These are phyloP conservation scores for Tilletiopsis washingtonensis DNA, from an alignment of 1,284 basidiomycete genomes.

Conservation along the genomic window DNA sequence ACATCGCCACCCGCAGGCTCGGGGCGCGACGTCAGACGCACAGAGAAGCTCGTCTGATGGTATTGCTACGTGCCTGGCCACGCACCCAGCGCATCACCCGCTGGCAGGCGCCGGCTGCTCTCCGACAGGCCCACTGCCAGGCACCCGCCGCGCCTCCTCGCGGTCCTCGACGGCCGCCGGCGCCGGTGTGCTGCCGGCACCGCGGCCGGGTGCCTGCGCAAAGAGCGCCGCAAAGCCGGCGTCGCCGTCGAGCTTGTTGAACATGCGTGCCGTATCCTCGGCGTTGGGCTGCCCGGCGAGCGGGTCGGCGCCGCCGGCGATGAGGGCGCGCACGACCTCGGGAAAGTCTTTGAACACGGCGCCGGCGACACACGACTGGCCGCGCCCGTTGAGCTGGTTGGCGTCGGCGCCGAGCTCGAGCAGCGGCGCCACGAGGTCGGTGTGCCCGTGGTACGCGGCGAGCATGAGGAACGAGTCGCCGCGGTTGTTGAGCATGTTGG, in stretches of 20 bases:
- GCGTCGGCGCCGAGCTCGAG: slow-evolving; percentile 18
- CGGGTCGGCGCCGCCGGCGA: slow-evolving; percentile 63
- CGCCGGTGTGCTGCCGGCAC: slow-evolving; percentile 18
- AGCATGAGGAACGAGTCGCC: slow-evolving; percentile 62
- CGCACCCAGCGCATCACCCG: too few species aligned
- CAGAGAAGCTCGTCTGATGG: too few species aligned
- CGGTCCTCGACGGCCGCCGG: slow-evolving; percentile 22
- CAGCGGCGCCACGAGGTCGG: slow-evolving; percentile 58
- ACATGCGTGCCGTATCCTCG: slow-evolving; percentile 56
- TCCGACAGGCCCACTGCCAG: slow-evolving; percentile 7
- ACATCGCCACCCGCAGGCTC: too few species aligned
- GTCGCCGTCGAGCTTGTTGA: slow-evolving; percentile 30
- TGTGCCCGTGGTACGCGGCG: slow-evolving; percentile 68
- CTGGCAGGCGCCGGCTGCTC: too few species aligned
- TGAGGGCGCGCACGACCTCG: slow-evolving; percentile 58
- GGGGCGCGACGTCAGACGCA: too few species aligned
- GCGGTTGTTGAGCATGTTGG: slow-evolving; percentile 63
- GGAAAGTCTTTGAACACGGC: slow-evolving; percentile 68
- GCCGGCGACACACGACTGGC: slow-evolving; percentile 71
- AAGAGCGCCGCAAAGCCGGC: slow-evolving; percentile 20
- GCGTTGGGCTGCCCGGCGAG: slow-evolving; percentile 64
- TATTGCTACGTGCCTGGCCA: too few species aligned
- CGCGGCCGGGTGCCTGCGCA: slow-evolving; percentile 19
- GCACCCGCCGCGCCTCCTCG: slow-evolving; percentile 19
- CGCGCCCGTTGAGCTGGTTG: slow-evolving; percentile 61